These are phyloP conservation scores for Cyclotella atomus DNA, from an alignment of 108 stramenopile species.

Conservation along the genomic window DNA sequence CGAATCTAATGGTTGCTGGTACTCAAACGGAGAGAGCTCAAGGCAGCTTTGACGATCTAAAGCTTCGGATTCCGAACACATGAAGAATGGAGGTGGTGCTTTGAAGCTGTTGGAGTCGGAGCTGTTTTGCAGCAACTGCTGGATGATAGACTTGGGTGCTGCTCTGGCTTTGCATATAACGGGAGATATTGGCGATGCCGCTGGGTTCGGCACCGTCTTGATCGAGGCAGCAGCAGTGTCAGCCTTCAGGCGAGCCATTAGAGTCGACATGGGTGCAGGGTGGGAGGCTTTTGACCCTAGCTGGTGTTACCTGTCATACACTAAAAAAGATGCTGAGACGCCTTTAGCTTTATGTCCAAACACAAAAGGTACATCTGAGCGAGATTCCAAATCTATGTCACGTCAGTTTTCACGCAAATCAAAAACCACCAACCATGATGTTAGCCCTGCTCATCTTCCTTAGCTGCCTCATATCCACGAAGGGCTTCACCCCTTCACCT, in stretches of 20 bases:
- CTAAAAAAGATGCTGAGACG: no score
- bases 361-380: no score
- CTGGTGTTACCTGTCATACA: no score
- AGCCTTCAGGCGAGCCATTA: constrained; percentile 34
- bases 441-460: neutral
- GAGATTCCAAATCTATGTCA: neutral
- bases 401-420: neutral
- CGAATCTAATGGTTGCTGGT: neutral
- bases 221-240: neutral
- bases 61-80: constrained; percentile 50
- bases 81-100: constrained; percentile 27
- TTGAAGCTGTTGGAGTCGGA: neutral
- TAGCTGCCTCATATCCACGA: neutral
- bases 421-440: neutral
- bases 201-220: no score
- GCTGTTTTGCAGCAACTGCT: constrained; percentile 13
- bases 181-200: no score
- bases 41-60: constrained; percentile 42
- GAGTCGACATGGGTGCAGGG: constrained; percentile 23
- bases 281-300: neutral
- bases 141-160: constrained; percentile 8
- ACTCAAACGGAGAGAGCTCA: constrained; percentile 51
- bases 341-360: no score
- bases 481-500: neutral
- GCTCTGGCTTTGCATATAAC: no score